Percentiles rank a stretch among this genome's conserved stretches.
These are phyloP conservation scores for Geotrichum ghanense DNA, from an alignment of 805 yeast species.

Conservation along the genomic window DNA sequence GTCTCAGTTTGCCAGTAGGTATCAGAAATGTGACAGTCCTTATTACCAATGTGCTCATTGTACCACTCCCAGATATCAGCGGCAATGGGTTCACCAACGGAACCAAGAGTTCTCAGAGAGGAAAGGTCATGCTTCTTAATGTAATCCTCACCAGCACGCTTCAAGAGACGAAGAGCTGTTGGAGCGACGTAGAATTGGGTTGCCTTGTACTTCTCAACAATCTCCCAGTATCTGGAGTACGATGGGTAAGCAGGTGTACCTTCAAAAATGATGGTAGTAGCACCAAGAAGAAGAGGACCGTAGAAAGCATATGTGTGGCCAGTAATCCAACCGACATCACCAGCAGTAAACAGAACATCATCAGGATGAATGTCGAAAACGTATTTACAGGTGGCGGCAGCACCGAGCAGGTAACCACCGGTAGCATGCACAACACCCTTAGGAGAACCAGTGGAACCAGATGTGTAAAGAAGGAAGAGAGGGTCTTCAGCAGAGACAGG, in stretches of 20 bases:
- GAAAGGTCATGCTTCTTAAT: conserved; percentile 74
- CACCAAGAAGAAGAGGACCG: conserved; percentile 84
- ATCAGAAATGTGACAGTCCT: conserved; percentile 82
- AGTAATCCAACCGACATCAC: conserved; percentile 98
- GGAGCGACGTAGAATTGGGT: conserved; percentile 98
- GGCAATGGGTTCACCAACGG: conserved; percentile 98
- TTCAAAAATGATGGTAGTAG: conserved; percentile 87
- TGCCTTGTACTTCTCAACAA: conserved; percentile 80
- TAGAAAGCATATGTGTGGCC: conserved; percentile 95
- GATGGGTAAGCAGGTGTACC: conserved; percentile 97
- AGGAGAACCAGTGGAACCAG: conserved; percentile 97
- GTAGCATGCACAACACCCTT: conserved; percentile 95
- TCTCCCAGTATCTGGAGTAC: conserved; percentile 93
- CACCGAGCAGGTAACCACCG: conserved; percentile 90
- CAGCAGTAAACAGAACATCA: conserved; percentile 89
- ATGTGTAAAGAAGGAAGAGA: conserved; percentile 85
- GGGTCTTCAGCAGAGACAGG: conserved; percentile 92
- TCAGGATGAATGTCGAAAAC: conserved; percentile 86
- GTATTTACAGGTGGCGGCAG: conserved; percentile 82
- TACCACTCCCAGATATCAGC: conserved; percentile 99
- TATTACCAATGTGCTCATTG: conserved; percentile 81
- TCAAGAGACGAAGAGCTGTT: conserved; percentile 86
- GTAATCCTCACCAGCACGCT: conserved; percentile 78
- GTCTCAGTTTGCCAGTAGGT: conserved; percentile 99
- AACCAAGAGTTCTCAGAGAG: conserved; percentile 85